Evolutionary conservation across 495 filamentous ascomycete species (phyloP).

Genomic region (Aspergillus funiculosus): DNA sequence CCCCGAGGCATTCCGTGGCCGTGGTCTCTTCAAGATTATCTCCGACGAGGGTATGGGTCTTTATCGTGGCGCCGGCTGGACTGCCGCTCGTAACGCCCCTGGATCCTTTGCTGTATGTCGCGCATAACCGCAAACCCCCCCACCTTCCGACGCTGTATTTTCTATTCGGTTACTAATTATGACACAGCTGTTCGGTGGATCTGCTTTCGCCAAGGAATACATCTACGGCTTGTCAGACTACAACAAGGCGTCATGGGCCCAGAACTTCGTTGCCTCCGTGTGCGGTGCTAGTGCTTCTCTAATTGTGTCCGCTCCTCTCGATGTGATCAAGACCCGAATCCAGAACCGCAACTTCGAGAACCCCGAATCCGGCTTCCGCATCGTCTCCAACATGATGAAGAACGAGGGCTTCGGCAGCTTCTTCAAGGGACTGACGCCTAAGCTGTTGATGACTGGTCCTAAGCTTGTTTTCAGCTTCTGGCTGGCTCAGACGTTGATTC

Average conservation of each 20-base stretch:
- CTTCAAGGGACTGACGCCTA: conserved; percentile 97
- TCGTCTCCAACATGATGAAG: conserved; percentile 82
- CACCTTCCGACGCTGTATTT: not conserved
- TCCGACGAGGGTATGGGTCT: conserved; percentile 91
- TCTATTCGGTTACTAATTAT: conserved; percentile 9
- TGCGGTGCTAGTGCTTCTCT: conserved; percentile 88
- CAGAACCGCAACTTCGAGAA: conserved; percentile 99
- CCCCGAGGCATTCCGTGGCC: conserved; percentile 93
- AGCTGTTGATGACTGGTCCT: conserved; percentile 97
- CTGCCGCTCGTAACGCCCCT: conserved; percentile 92
- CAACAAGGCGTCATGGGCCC: conserved; percentile 86
- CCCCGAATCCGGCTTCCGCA: conserved; percentile 87
- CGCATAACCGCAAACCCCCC: too few relatives aligned
- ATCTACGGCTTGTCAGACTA: conserved; percentile 83
- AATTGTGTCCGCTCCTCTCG: conserved; percentile 87
- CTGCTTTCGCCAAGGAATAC: conserved; percentile 97
- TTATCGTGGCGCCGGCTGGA: conserved; percentile 97
- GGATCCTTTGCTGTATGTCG: conserved; percentile 92
- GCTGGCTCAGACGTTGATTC: conserved; percentile 92
- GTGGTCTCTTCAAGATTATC: conserved; percentile 84
- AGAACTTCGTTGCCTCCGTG: conserved; percentile 97
- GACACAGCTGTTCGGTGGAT: conserved; percentile 87
- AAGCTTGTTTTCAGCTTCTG: conserved; percentile 99
- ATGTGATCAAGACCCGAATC: conserved; percentile 99
- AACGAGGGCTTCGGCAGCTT: conserved; percentile 80